Conservation (phyloP, 139 green algal genomes). For the Gonium pectorale region DNA sequence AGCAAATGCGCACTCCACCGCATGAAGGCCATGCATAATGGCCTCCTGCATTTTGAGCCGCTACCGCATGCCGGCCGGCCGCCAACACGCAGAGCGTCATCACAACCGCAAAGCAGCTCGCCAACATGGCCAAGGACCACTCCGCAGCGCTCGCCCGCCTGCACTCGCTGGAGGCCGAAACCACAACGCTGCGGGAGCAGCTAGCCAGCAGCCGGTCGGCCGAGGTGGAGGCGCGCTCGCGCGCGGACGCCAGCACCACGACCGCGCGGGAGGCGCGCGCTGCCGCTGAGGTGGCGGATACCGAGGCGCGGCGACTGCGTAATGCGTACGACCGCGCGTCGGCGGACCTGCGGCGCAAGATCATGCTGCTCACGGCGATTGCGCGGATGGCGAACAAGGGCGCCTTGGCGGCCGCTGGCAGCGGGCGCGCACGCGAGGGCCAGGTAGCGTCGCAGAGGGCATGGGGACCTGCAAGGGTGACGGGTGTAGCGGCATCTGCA, state of each 20-base stretch:
- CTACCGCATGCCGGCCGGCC: neutral
- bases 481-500: too few relatives aligned
- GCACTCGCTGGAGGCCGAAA: slow-evolving; percentile 1
- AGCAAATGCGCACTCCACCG: too few relatives aligned
- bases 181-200: neutral
- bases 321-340: neutral
- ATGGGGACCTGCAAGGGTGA: too few relatives aligned
- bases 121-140: slow-evolving; percentile 27
- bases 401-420: neutral
- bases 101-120: slow-evolving; percentile 36
- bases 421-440: neutral
- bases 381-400: slow-evolving; percentile 33
- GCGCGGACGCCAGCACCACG: neutral
- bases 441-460: too few relatives aligned
- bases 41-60: too few relatives aligned
- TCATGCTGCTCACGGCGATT: slow-evolving; percentile 31
- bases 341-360: slow-evolving; percentile 17
- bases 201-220: neutral
- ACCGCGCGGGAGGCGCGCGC: neutral
- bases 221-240: neutral
- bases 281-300: neutral
- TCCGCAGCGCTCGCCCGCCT: slow-evolving; percentile 1
- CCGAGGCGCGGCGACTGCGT: slow-evolving; percentile 10
- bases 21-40: too few relatives aligned
- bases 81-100: neutral